Base-by-base conservation (phyloP, 1,284 basidiomycete genomes). In the Heterobasidion occidentale region DNA sequence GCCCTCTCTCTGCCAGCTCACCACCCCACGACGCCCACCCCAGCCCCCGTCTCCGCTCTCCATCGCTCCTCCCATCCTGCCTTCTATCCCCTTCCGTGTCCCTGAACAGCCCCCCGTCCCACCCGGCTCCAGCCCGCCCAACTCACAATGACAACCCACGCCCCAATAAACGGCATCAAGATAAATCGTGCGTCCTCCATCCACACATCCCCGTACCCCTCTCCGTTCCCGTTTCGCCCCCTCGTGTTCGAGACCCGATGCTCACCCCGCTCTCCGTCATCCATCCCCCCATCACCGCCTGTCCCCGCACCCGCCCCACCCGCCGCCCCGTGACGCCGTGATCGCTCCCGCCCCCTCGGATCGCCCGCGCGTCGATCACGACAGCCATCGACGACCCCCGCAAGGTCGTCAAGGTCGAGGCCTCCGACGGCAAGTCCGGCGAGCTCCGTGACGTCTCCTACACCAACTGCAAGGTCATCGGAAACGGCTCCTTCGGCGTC, bases 401-500 rank as follows among this genome's bases (percentile, higher is more conserved):
- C 75, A 93, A 94, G 75, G 81, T 98, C 66, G 88, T 97, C 75
- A 94, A 92, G 71, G 96, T 99, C 65, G 80, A 91, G 66, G 96
- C 96, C 61, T 92, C 90, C 61, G 92, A 97, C 68, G 96, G 97
- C 74, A 97, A 94, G 82, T 79, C 89, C 4, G 94, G 92, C 65
- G 89, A 92, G 57, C 88, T 90, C 63, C 82, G 83, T 67, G 90
- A 95, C 66, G 86, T 99, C 67, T 84, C 87, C 52, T 99, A 99
- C 78, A 97, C 92, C 65, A 94, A 92, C 74, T 97, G 92, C 83
- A 98, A 98, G 75, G 92, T 99, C 68, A 92, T 96, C 69, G 96
- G 97, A 59, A 99, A 99, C 70, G 97, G 96, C 71, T 95, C 92
- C 59, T 99, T 99, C 68, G 97, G 97, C 65, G 95, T 99, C 70